Evolutionary conservation across 2,329 filamentous ascomycete species (phyloP), one percentile per base, ranked within the genome.

Genomic region (Aureobasidium vineae): DNA sequence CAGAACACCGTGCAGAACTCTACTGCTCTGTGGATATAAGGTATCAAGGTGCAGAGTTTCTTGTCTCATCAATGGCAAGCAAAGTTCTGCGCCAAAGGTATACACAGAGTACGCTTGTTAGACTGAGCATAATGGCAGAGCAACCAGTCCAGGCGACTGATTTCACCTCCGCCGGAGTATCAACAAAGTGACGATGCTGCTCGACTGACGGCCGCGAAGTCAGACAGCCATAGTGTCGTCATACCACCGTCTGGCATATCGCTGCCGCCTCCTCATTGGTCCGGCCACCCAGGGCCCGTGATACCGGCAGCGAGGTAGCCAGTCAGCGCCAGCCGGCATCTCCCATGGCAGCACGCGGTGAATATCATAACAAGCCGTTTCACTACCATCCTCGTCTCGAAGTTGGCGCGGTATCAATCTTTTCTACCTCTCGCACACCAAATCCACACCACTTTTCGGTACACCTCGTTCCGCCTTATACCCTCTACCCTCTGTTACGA

Each of bases 281-380:
- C 36, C 52, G 31, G 52, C n/a, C 8, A 41, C 11, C 13, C 13
- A 8, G 36, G 53, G 36, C 21, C 7, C 36, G 36, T 26, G 16
- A 33, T 57, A 57, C 36, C 53, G 53, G 28, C 53, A 41, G 53
- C 53, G 36, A 41, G 53, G 53, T 57, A 26, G 53, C 36, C 36
- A 26, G 13, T 57, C 36, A 57, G n/a, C 21, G 21, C 53, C 11
- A 5, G 11, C 31, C 52, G 52, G 52, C n/a, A 38, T 38, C n/a
- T 54, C 19, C 33, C 52, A 53, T 21, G 8, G 11, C 7, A 8
- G 10, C 31, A 8, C 50, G 15, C 52, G 31, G 52, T 54, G 31
- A 54, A 26, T 54, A 38, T 38, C 52, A 54, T 36, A 21, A 38
- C 33, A n/a, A 26, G 15, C 36, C 7, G n/a, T 21, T 23, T 56